These are phyloP conservation scores for Elaeis guineensis DNA, from an alignment of 176 grass and related monocot species.

Conservation along the genomic window DNA sequence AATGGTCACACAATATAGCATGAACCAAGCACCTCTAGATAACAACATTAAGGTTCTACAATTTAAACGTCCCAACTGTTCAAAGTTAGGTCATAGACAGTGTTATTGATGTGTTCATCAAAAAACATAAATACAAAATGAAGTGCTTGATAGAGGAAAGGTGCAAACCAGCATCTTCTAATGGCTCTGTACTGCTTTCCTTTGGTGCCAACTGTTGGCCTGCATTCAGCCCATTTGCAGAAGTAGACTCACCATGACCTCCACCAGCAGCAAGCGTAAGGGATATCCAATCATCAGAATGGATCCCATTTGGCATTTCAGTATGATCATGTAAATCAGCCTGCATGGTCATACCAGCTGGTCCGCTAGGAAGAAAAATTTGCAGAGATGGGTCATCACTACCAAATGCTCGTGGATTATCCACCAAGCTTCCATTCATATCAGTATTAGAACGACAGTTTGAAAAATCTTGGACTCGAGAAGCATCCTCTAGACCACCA, in stretches of 20 bases:
- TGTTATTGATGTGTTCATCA: background rate
- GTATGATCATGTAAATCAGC: conserved; percentile 2
- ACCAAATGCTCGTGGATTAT: conserved; percentile 29
- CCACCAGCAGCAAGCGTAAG: conserved; percentile 16
- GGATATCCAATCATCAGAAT: conserved; percentile 21
- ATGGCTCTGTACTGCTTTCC: conserved; percentile 11
- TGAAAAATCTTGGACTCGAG: conserved; percentile 8
- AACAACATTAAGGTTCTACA: too few species aligned
- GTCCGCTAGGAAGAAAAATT: conserved; percentile 16
- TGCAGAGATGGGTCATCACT: conserved; percentile 29
- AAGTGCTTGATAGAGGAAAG: background rate
- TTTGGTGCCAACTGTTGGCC: conserved; percentile 17
- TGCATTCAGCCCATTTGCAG: conserved; percentile 22
- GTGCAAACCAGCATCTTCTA: conserved; percentile 10
- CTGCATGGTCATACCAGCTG: conserved; percentile 7
- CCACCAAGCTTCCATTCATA: conserved; percentile 7
- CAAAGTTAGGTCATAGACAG: background rate
- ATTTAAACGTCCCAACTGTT: too few species aligned
- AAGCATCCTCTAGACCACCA: conserved; percentile 15
- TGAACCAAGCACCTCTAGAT: too few species aligned
- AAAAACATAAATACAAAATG: background rate
- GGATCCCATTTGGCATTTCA: conserved; percentile 6
- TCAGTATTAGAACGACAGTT: background rate
- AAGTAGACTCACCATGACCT: conserved; percentile 7
- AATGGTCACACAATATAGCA: too few species aligned